A percentile compares a stretch with the other conserved stretches of the same genome.
phyloP scores from a whole-genome alignment of 139 green algal species.

The Chlorella sp. region DNA sequence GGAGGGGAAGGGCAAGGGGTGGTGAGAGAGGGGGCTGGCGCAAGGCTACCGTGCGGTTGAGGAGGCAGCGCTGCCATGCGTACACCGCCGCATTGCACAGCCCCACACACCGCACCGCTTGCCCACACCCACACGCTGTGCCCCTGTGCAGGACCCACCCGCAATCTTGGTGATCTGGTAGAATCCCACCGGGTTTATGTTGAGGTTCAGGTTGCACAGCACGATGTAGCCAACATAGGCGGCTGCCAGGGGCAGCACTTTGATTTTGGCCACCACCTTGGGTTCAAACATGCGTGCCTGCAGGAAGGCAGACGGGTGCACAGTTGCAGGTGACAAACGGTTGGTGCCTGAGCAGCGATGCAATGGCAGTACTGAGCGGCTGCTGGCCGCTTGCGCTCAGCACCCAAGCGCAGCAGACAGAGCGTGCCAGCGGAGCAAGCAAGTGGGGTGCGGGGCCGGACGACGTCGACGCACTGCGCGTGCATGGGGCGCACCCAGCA shows the following conservation, averaged over 20 bases:
- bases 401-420: background rate
- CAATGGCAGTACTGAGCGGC: background rate
- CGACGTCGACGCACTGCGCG: too few species aligned
- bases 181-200: constrained; percentile 91
- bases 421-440: background rate
- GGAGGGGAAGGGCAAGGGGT: background rate
- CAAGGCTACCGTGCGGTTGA: too few species aligned
- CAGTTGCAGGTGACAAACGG: background rate
- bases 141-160: background rate
- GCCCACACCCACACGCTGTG: too few species aligned
- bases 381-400: too few species aligned
- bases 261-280: constrained; percentile 59
- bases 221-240: constrained; percentile 92
- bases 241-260: constrained; percentile 72
- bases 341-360: background rate
- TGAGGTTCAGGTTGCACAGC: constrained; percentile 86
- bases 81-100: too few species aligned
- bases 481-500: background rate
- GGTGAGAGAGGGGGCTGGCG: background rate
- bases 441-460: too few species aligned
- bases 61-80: too few species aligned
- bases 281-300: constrained; percentile 64
- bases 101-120: too few species aligned
- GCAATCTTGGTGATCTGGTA: constrained; percentile 93
- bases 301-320: too few species aligned